These are phyloP conservation scores for Entonaema liquescens DNA, from an alignment of 495 filamentous ascomycete genomes.

Conservation along the genomic window DNA sequence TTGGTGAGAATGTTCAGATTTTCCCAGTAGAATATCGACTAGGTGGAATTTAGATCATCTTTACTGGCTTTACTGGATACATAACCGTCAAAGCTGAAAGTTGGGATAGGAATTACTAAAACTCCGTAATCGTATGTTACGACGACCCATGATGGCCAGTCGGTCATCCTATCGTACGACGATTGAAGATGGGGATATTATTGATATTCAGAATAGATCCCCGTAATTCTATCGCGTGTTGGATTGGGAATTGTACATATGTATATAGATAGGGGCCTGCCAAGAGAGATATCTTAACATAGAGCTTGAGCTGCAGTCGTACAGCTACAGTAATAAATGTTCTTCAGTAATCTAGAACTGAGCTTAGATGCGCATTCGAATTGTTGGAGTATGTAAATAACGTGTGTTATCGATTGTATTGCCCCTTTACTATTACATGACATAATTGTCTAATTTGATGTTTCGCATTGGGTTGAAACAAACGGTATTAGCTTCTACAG, in stretches of 20 bases:
- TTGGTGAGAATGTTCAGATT: background rate
- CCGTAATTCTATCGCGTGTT: background rate
- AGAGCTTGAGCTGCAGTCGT: background rate
- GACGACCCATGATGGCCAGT: constrained; percentile 25
- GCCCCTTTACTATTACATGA: background rate
- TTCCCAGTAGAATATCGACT: background rate
- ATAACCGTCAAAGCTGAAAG: constrained; percentile 2
- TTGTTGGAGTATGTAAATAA: background rate
- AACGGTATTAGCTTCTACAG: background rate
- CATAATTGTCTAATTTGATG: background rate
- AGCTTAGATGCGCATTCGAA: no score
- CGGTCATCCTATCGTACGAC: constrained; percentile 26
- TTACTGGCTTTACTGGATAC: background rate
- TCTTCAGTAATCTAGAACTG: background rate
- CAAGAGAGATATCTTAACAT: background rate
- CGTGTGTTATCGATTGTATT: background rate
- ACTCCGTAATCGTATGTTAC: constrained; percentile 26
- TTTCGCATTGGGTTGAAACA: background rate
- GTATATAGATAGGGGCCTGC: background rate
- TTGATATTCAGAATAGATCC: background rate
- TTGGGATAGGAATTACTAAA: background rate
- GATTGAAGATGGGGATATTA: background rate
- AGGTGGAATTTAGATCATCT: background rate
- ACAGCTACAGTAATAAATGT: background rate
- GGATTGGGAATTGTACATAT: background rate